Conservation (phyloP, 2,329 filamentous ascomycete species). For the Ophiostoma australiae region DNA sequence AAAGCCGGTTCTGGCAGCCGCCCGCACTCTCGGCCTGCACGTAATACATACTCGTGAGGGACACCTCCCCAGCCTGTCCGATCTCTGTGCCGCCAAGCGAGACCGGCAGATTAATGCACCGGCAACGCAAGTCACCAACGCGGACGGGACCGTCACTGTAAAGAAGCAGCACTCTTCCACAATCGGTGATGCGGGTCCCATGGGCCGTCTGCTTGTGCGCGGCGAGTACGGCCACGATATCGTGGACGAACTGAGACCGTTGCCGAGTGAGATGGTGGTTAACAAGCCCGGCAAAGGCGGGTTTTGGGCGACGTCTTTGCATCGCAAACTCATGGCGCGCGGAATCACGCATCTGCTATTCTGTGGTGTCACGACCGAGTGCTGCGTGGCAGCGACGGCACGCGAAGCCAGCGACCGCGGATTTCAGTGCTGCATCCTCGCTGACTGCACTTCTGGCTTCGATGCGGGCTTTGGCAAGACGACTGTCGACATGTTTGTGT, state of each 20-base stretch:
- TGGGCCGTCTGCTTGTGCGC: not conserved
- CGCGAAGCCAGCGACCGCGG: not conserved
- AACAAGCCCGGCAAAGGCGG: not conserved
- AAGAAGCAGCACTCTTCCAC: not conserved
- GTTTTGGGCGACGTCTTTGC: not conserved
- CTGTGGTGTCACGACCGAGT: not conserved
- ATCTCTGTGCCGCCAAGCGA: not conserved
- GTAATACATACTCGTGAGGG: not conserved
- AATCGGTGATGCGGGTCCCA: not conserved
- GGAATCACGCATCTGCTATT: not conserved
- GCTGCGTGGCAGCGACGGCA: not conserved
- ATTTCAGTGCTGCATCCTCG: conserved; percentile 34
- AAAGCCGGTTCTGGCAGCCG: conserved; percentile 36
- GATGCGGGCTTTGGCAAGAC: conserved; percentile 42
- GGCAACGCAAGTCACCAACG: not conserved
- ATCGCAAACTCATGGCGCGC: not conserved
- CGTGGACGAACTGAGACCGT: not conserved
- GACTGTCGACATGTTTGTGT: conserved; percentile 47
- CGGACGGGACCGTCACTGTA: not conserved
- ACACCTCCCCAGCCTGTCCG: not conserved
- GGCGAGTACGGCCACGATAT: not conserved
- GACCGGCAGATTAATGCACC: not conserved
- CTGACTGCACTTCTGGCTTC: conserved; percentile 47
- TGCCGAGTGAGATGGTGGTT: not conserved
- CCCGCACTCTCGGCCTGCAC: not conserved